phyloP scores from a whole-genome alignment of 805 yeast genomes.

The Kurtzmaniella cleridarum region DNA sequence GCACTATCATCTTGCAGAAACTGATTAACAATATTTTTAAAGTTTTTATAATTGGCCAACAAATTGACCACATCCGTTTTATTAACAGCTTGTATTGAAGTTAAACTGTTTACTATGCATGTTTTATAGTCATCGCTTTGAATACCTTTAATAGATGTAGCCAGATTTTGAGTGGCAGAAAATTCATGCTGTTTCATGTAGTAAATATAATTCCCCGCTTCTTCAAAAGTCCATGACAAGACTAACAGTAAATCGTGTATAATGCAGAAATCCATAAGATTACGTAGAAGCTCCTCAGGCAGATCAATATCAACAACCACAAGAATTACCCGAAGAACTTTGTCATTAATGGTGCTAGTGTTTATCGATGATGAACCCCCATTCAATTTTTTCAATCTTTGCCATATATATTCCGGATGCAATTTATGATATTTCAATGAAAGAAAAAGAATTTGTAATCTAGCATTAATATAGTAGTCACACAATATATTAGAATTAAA shows the following conservation, averaged over 20 bases:
- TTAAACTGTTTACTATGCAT: conserved; percentile 39
- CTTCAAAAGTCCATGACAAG: conserved; percentile 49
- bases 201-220: conserved; percentile 40
- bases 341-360: conserved; percentile 23
- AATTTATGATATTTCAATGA: conserved; percentile 70
- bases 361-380: conserved; percentile 24
- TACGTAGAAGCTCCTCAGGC: conserved; percentile 43
- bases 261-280: conserved; percentile 43
- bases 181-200: conserved; percentile 32
- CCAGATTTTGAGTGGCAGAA: conserved; percentile 21
- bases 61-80: conserved; percentile 51
- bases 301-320: conserved; percentile 64
- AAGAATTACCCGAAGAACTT: conserved; percentile 48
- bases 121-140: conserved; percentile 41
- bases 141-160: conserved; percentile 34
- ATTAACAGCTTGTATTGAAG: conserved; percentile 43
- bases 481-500: conserved; percentile 47
- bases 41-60: conserved; percentile 43
- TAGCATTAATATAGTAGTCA: conserved; percentile 60
- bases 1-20: conserved; percentile 15
- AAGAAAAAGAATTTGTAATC: conserved; percentile 54
- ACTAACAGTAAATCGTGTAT: conserved; percentile 45
- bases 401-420: conserved; percentile 69
- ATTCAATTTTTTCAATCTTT: conserved; percentile 41
- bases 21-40: conserved; percentile 32